A percentile compares a stretch with the other conserved stretches of the same genome.
These are phyloP conservation scores for Pulveroboletus sp. DNA, from an alignment of 768 basidiomycete species.

Conservation along the genomic window DNA sequence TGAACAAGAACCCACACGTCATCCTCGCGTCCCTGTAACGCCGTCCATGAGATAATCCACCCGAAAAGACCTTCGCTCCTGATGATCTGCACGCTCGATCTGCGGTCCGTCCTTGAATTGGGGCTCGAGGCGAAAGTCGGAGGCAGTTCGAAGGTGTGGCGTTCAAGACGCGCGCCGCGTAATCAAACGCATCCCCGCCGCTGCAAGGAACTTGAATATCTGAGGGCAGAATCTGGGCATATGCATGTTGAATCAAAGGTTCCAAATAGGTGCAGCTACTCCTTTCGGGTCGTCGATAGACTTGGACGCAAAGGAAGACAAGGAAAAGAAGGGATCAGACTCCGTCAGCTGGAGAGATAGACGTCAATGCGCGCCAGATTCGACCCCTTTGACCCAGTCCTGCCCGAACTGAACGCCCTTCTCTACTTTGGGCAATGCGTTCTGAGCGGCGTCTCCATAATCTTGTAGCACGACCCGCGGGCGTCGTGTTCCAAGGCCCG, in stretches of 20 bases:
- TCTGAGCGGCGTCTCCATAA: constrained; percentile 44
- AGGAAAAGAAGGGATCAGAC: no score
- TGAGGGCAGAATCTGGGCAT: constrained; percentile 80
- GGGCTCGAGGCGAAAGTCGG: constrained; percentile 71
- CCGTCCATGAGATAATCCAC: constrained; percentile 99
- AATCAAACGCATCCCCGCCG: constrained; percentile 95
- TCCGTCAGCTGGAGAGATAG: no score
- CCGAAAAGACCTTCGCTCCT: constrained; percentile 96
- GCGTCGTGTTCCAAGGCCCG: constrained; percentile 14
- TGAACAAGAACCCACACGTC: constrained; percentile 96
- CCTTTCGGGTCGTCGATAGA: constrained; percentile 75
- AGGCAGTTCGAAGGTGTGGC: constrained; percentile 71
- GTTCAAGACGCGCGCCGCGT: constrained; percentile 60
- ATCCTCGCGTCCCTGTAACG: constrained; percentile 61
- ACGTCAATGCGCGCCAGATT: constrained; percentile 68
- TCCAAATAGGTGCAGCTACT: constrained; percentile 72
- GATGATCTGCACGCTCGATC: constrained; percentile 90
- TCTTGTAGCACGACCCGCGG: constrained; percentile 58
- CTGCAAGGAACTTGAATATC: constrained; percentile 90
- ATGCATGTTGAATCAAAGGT: constrained; percentile 81
- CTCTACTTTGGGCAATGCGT: constrained; percentile 77
- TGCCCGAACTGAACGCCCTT: constrained; percentile 82
- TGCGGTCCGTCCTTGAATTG: constrained; percentile 66
- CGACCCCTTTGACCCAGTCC: constrained; percentile 86
- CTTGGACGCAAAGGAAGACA: constrained; percentile 44